These are phyloP conservation scores for Lachnellula suecica DNA, from an alignment of 2,329 filamentous ascomycete species.

Conservation along the genomic window DNA sequence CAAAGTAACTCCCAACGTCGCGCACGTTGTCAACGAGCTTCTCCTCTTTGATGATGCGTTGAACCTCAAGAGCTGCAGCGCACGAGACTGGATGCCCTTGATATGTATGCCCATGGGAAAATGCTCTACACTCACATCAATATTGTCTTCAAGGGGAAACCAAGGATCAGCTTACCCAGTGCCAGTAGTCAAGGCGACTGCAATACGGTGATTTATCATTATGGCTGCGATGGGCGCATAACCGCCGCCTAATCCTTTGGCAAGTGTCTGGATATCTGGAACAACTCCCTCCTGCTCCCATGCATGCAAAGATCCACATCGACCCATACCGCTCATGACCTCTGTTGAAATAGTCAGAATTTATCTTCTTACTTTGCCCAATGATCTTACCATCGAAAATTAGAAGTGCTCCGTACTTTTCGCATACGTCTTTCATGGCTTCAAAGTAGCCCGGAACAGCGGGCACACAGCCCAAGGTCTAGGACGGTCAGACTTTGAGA, in stretches of 20 bases:
- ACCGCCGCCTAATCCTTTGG: neutral
- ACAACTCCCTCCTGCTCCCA: neutral
- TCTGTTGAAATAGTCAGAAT: neutral
- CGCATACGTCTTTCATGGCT: neutral
- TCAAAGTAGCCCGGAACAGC: neutral
- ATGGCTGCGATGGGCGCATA: neutral
- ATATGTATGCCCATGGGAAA: slow-evolving; percentile 46
- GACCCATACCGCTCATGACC: neutral
- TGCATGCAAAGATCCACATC: neutral
- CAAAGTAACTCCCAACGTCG: slow-evolving; percentile 50
- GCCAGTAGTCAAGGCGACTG: no score
- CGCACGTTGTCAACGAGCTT: slow-evolving; percentile 57
- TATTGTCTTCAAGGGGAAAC: slow-evolving; percentile 49
- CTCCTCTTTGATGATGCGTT: slow-evolving; percentile 56
- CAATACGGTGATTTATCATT: neutral
- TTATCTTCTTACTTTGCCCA: neutral
- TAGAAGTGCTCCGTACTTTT: neutral
- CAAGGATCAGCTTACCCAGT: no score
- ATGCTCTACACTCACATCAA: slow-evolving; percentile 23
- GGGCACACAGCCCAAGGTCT: neutral
- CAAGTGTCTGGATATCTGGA: neutral
- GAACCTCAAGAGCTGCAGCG: slow-evolving; percentile 61
- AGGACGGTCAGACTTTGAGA: no score
- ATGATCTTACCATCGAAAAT: neutral
- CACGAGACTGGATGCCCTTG: slow-evolving; percentile 61